Evolutionary conservation across 805 yeast genomes (phyloP).

Genomic region (Monosporozyma yasuniensis): DNA sequence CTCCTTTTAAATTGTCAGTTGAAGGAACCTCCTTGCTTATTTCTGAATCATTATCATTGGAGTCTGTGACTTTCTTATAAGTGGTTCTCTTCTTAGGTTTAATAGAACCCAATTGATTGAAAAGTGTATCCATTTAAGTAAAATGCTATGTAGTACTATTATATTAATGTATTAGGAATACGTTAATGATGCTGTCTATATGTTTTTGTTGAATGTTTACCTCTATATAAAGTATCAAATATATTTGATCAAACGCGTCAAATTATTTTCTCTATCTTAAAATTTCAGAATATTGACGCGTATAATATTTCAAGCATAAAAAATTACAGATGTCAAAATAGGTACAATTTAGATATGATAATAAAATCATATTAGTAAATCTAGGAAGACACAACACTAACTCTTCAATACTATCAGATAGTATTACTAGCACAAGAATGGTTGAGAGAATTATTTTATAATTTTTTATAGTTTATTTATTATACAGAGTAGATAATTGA

Average conservation of each 20-base stretch:
- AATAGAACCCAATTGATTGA: constrained; percentile 11
- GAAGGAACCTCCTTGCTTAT: constrained; percentile 4
- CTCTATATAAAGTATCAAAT: neutral
- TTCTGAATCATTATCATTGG: constrained; percentile 6
- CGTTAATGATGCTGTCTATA: neutral
- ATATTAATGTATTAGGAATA: neutral
- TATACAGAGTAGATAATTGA: neutral
- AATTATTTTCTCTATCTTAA: neutral
- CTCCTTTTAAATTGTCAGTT: constrained; percentile 7
- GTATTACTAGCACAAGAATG: no score
- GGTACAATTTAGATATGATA: no score
- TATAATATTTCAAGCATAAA: no score
- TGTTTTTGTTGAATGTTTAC: neutral
- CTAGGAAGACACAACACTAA: no score
- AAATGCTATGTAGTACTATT: neutral
- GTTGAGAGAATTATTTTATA: no score
- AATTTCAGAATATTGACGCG: neutral
- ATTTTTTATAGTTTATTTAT: neutral
- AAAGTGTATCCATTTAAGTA: constrained; percentile 18
- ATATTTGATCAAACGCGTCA: neutral
- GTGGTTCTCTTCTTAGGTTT: constrained; percentile 18
- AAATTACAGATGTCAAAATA: no score
- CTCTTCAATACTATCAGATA: no score
- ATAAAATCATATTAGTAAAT: no score
- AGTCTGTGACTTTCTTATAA: constrained; percentile 12